Conservation (phyloP, 257 asterid genomes). For the Verbena officinalis region DNA sequence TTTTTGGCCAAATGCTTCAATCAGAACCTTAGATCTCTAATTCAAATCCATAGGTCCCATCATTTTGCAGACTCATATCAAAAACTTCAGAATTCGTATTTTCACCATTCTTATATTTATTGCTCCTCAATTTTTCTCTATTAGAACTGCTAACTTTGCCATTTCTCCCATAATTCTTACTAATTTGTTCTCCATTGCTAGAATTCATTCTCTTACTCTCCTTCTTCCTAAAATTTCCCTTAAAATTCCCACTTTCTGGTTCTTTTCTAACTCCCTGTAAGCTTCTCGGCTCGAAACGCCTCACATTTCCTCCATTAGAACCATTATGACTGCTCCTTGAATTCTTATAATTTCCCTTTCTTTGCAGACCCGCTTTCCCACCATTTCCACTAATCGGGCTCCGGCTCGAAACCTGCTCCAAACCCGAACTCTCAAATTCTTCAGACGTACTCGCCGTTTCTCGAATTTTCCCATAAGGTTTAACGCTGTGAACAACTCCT, state of each 20-base stretch:
- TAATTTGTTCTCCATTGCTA: slow-evolving; percentile 31
- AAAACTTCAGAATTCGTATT: slow-evolving; percentile 44
- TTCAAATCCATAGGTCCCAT: slow-evolving; percentile 66
- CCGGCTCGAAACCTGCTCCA: slow-evolving; percentile 16
- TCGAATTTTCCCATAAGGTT: slow-evolving; percentile 59
- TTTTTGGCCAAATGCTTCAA: slow-evolving; percentile 4
- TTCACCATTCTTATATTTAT: slow-evolving; percentile 26
- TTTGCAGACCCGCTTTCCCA: slow-evolving; percentile 21
- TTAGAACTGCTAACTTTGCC: slow-evolving; percentile 11
- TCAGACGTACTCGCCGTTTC: slow-evolving; percentile 21
- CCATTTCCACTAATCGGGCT: slow-evolving; percentile 13
- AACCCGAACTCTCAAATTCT: slow-evolving; percentile 29
- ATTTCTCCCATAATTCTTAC: slow-evolving; percentile 28
- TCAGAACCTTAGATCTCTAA: slow-evolving; percentile 34
- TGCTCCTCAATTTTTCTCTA: slow-evolving; percentile 32
- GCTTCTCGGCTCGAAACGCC: slow-evolving; percentile 18
- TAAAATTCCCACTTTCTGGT: slow-evolving; percentile 30
- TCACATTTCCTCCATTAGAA: slow-evolving; percentile 33
- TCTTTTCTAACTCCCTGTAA: slow-evolving; percentile 26
- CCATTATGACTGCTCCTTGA: slow-evolving; percentile 26
- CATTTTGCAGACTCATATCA: slow-evolving; percentile 63
- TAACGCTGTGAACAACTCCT: slow-evolving; percentile 83
- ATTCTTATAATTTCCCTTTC: slow-evolving; percentile 22
- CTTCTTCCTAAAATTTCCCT: slow-evolving; percentile 40
- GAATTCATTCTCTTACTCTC: slow-evolving; percentile 36